These are phyloP conservation scores for Metarhizium rileyi DNA, from an alignment of 2,329 filamentous ascomycete species.

Conservation along the genomic window DNA sequence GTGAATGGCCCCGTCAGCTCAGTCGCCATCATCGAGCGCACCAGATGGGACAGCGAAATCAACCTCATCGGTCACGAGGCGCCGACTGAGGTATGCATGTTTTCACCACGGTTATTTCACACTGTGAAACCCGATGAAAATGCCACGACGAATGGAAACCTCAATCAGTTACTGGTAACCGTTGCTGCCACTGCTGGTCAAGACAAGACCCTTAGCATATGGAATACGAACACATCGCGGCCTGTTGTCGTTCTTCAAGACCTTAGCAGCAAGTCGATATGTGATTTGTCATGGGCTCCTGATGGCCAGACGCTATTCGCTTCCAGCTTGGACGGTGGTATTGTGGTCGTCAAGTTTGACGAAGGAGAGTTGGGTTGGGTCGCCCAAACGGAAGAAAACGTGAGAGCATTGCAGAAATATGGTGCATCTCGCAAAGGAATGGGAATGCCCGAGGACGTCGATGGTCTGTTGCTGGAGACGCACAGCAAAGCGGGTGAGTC, in stretches of 20 bases:
- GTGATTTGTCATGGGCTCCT: conserved; percentile 87
- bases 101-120: conserved; percentile 84
- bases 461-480: conserved; percentile 79
- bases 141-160: conserved; percentile 32
- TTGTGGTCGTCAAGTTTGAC: conserved; percentile 73
- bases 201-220: conserved; percentile 91
- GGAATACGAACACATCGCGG: conserved; percentile 92
- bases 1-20: conserved; percentile 96
- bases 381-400: conserved; percentile 77
- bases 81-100: conserved; percentile 93
- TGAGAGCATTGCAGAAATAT: conserved; percentile 86
- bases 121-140: conserved; percentile 53
- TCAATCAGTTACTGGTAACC: conserved; percentile 56
- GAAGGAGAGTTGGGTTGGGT: conserved; percentile 84
- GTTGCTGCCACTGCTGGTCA: conserved; percentile 96
- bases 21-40: conserved; percentile 88
- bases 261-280: conserved; percentile 81
- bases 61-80: conserved; percentile 96
- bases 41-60: conserved; percentile 91
- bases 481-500: conserved; percentile 87
- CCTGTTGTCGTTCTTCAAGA: conserved; percentile 88
- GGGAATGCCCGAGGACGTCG: conserved; percentile 86
- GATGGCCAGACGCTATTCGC: conserved; percentile 82
- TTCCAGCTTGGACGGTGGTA: conserved; percentile 81
- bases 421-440: conserved; percentile 79